phyloP scores from a whole-genome alignment of 345 rosid species.

The Excoecaria agallocha region DNA sequence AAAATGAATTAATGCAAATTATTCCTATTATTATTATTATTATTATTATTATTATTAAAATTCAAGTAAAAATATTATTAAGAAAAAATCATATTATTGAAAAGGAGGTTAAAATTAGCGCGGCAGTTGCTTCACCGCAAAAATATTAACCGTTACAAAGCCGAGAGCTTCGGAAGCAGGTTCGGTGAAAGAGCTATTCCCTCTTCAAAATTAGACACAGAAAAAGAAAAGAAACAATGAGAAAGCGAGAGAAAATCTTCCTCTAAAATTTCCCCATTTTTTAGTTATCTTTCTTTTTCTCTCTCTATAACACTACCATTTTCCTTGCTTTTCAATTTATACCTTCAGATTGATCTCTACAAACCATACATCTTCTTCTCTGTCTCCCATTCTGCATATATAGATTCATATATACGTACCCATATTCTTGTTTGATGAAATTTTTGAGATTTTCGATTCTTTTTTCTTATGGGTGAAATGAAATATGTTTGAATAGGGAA shows the following conservation, averaged over 20 bases:
- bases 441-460: conserved; percentile 14
- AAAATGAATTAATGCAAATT: no score
- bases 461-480: conserved; percentile 1
- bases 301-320: not conserved
- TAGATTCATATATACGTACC: not conserved
- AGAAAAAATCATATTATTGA: no score
- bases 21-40: no score
- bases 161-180: conserved; percentile 68
- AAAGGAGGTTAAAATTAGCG: conserved; percentile 34
- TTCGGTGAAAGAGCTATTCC: conserved; percentile 45
- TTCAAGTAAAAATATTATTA: no score
- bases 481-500: not conserved
- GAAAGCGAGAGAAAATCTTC: conserved; percentile 39
- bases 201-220: conserved; percentile 32
- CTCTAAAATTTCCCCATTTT: not conserved
- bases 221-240: conserved; percentile 21
- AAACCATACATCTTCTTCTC: not conserved
- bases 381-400: not conserved
- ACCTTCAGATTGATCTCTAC: conserved; percentile 7
- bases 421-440: conserved; percentile 13
- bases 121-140: conserved; percentile 22
- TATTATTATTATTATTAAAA: no score
- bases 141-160: conserved; percentile 26
- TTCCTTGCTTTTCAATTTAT: conserved; percentile 1
- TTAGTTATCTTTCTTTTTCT: conserved; percentile 18